Evolutionary conservation across 768 basidiomycete genomes (phyloP), one percentile per base, ranked within the genome.

Genomic region (Russula griseocarnosa): DNA sequence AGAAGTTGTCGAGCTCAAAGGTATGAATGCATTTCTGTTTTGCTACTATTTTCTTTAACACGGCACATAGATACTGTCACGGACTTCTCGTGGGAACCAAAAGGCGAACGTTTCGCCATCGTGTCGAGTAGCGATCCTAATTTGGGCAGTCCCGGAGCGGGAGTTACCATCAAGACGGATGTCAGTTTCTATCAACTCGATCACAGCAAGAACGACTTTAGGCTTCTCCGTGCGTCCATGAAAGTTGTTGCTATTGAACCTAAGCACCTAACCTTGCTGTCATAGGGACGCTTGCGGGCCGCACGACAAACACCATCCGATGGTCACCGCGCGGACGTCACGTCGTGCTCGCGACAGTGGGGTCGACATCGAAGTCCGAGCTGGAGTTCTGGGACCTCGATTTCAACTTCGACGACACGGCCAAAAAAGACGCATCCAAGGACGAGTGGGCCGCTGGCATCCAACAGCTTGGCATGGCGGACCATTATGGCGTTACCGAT

Each of bases 351-450:
- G 95, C 95, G 26, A 98, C 95, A 47, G 90, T 98, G 62, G 97
- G 96, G 30, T 95, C 92, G 10, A 89, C 92, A 13, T 86, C 83
- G 70, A 98, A 98, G 78, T 98, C 93, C 10, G 97, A 98, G 75
- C 82, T 99, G 32, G 96, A 98, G 74, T 99, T 98, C 77, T 99
- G 92, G 94, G 97, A 99, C 76, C 81, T 98, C 50, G 97, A 99
- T 78, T 95, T 97, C 74, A 87, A 83, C 67, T 76, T 76, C 30
- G 80, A 83, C 32, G 89, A 91, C 18, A 34, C 20, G 80, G 81
- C 14, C 75, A 77, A 36, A 76, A 79, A 65, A 77, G 82, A 69
- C 70, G 74, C 10, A 67, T 70, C 79, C 3, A 82, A 83, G 68
- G 83, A 83, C 57, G 95, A 96, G 54, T 93, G 92, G 85, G 94